These are phyloP conservation scores for Fusarium newnesense DNA, from an alignment of 2,329 filamentous ascomycete genomes.

Conservation along the genomic window DNA sequence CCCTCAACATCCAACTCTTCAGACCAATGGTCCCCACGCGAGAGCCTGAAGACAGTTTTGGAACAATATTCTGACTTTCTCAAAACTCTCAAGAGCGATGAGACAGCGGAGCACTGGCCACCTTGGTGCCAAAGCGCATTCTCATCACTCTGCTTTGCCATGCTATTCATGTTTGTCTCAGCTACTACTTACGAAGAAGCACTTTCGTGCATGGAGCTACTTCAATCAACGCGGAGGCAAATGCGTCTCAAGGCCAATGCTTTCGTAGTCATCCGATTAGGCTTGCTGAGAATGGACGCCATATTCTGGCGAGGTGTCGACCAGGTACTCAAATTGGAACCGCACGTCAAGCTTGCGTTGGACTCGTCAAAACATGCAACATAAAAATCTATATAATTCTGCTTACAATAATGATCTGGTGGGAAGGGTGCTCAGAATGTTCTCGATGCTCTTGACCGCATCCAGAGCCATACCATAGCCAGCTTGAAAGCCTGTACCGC, in stretches of 20 bases:
- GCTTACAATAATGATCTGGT: neutral
- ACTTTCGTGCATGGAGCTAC: neutral
- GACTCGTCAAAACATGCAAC: neutral
- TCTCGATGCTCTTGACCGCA: neutral
- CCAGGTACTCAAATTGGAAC: neutral
- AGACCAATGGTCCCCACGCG: neutral
- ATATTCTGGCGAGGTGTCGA: neutral
- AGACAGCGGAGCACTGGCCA: neutral
- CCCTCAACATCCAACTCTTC: fast-evolving
- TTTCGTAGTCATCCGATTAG: fast-evolving
- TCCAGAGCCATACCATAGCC: constrained; percentile 6
- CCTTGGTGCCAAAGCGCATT: constrained; percentile 7
- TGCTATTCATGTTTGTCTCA: neutral
- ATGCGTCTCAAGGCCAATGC: constrained; percentile 2
- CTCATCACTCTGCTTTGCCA: neutral
- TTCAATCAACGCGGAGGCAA: neutral
- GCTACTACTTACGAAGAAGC: neutral
- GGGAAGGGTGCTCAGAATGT: neutral
- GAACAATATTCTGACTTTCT: neutral
- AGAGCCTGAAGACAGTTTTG: neutral
- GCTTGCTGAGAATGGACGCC: neutral
- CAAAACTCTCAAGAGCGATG: neutral
- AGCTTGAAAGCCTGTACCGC: constrained; percentile 6
- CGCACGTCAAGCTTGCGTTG: neutral
- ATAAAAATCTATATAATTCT: neutral